Evolutionary conservation across 768 basidiomycete species (phyloP).

Genomic region (Lepiota brunneoincarnata): DNA sequence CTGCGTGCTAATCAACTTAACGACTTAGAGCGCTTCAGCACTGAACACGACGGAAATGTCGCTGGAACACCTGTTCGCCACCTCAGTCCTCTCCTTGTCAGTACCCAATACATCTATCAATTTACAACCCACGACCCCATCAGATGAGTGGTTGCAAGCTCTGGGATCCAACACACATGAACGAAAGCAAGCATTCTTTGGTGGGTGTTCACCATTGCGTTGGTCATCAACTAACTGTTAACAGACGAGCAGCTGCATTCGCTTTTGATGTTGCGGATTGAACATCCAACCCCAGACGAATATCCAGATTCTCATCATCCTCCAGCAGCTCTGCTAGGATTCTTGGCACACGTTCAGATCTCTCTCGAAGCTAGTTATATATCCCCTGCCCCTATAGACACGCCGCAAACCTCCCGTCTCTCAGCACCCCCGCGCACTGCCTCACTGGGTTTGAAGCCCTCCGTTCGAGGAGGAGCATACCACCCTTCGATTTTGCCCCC

Average conservation of each 20-base stretch:
- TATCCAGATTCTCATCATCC: constrained; percentile 36
- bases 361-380: constrained; percentile 84
- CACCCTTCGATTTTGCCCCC: constrained; percentile 79
- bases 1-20: too few relatives aligned
- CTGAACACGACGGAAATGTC: constrained; percentile 34
- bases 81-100: constrained; percentile 56
- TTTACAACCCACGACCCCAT: constrained; percentile 45
- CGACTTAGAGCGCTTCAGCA: too few relatives aligned
- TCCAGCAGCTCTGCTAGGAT: constrained; percentile 49
- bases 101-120: constrained; percentile 64
- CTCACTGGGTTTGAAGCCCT: constrained; percentile 34
- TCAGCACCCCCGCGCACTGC: constrained; percentile 54
- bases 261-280: constrained; percentile 51
- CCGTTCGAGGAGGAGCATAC: constrained; percentile 31
- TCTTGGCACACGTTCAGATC: constrained; percentile 70
- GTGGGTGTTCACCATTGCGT: constrained; percentile 34
- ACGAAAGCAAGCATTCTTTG: constrained; percentile 72
- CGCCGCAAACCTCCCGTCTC: constrained; percentile 35
- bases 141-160: constrained; percentile 56
- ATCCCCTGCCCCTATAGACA: constrained; percentile 36
- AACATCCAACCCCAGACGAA: constrained; percentile 48
- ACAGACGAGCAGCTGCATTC: constrained; percentile 56
- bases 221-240: constrained; percentile 22
- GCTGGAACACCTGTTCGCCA: constrained; percentile 62
- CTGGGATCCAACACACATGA: constrained; percentile 43